Conservation (phyloP, 495 filamentous ascomycete species). For the Halenospora varia region DNA sequence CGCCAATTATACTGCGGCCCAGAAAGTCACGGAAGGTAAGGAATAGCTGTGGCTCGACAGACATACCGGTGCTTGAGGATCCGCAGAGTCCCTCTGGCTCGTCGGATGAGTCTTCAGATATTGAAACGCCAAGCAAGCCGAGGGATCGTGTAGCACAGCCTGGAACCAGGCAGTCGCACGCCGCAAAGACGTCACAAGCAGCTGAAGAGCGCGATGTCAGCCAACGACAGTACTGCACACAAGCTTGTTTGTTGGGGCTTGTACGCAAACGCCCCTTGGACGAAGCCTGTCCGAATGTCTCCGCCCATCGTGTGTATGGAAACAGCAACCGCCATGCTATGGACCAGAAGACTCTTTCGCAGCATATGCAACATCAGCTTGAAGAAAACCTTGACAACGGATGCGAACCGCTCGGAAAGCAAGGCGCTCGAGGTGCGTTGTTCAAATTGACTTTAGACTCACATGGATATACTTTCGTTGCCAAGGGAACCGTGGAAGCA, state of each 20-base stretch:
- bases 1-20: conserved; percentile 12
- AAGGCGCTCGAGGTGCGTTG: too few relatives aligned
- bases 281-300: too few relatives aligned
- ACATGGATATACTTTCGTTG: too few relatives aligned
- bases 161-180: conserved; percentile 2
- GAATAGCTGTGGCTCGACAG: conserved; percentile 14
- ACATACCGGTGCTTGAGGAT: conserved; percentile 16
- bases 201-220: conserved; percentile 12
- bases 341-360: conserved; percentile 5
- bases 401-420: too few relatives aligned
- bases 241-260: conserved; percentile 17
- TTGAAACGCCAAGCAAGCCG: conserved; percentile 18
- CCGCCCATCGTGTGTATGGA: too few relatives aligned
- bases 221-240: conserved; percentile 16
- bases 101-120: conserved; percentile 16
- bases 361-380: conserved; percentile 12
- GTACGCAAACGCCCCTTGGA: conserved; percentile 14
- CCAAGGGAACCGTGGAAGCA: conserved; percentile 37
- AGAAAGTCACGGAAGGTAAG: conserved; percentile 11
- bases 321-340: conserved; percentile 9
- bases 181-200: conserved; percentile 9
- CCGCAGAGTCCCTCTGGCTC: conserved; percentile 16
- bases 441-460: too few relatives aligned
- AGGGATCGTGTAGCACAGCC: conserved; percentile 7
- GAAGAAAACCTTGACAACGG: conserved; percentile 25